Conservation (phyloP, 2,329 filamentous ascomycete genomes). For the Fusarium sp. region DNA sequence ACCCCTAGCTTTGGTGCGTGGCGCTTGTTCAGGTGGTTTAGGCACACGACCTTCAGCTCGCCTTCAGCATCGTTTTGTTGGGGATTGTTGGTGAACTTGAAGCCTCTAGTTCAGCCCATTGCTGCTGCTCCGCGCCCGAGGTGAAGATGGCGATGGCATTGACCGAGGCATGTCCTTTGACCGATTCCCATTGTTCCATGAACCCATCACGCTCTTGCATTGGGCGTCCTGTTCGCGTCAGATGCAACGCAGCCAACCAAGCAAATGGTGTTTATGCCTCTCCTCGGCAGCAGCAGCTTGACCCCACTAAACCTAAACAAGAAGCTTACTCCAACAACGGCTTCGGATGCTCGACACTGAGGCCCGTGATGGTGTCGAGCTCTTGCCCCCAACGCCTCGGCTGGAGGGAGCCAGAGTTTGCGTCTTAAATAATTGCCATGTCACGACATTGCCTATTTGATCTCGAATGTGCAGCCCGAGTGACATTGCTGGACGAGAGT, state of each 20-base stretch:
- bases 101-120: too few species aligned
- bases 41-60: conserved; percentile 12
- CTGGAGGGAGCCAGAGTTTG: conserved; percentile 16
- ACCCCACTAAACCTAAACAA: conserved; percentile 20
- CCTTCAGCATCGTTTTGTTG: conserved; percentile 11
- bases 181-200: not conserved
- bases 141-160: not conserved
- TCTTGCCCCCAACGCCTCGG: conserved; percentile 4
- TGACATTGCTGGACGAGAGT: conserved; percentile 11
- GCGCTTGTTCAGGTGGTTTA: conserved; percentile 12
- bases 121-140: not conserved
- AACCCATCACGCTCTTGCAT: not conserved
- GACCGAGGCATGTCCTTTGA: not conserved
- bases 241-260: not conserved
- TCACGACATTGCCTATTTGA: conserved; percentile 7
- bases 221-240: conserved; percentile 6
- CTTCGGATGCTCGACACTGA: not conserved
- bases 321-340: conserved; percentile 17
- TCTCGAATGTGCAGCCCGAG: not conserved
- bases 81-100: conserved; percentile 1
- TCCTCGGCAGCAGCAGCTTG: conserved; percentile 11
- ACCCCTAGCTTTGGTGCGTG: conserved; percentile 2
- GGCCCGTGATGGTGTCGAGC: conserved; percentile 9
- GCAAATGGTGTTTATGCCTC: not conserved
- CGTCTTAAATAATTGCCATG: not conserved